phyloP scores from a whole-genome alignment of 2,329 filamentous ascomycete genomes.

The Talaromyces sp. region DNA sequence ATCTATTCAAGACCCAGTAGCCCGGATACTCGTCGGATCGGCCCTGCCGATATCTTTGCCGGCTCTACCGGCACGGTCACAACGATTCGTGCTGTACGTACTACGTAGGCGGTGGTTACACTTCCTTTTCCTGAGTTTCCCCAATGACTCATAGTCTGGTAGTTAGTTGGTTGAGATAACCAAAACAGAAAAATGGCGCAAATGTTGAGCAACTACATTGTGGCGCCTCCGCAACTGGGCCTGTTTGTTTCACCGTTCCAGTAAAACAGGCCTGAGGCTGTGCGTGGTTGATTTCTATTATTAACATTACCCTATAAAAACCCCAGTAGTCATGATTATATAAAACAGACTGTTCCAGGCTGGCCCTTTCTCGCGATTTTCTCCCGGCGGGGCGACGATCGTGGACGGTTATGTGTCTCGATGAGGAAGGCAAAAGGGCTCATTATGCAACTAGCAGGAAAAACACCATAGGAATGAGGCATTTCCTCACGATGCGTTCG shows the following conservation, averaged over 20 bases:
- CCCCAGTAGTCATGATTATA: background rate
- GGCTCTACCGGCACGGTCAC: conserved; percentile 3
- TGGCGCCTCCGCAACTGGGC: conserved; percentile 8
- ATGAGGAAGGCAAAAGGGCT: background rate
- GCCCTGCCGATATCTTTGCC: conserved; percentile 1
- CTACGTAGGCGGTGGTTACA: background rate
- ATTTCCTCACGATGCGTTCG: background rate
- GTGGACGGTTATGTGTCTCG: background rate
- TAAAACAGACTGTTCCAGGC: conserved; percentile 9
- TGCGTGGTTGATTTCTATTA: conserved; percentile 8
- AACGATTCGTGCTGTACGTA: background rate
- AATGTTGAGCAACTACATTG: too few relatives aligned
- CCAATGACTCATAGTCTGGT: background rate
- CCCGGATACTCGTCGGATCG: background rate
- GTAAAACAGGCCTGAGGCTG: conserved; percentile 6
- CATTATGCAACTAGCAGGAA: background rate
- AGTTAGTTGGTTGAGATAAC: background rate
- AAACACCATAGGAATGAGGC: background rate
- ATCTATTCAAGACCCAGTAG: too few relatives aligned
- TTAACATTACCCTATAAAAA: conserved; percentile 7
- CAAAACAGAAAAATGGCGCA: conserved; percentile 1
- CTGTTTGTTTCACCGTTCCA: background rate
- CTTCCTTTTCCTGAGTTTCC: background rate
- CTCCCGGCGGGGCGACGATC: conserved; percentile 10
- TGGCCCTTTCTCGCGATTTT: background rate